Base-by-base conservation (phyloP, 257 asterid species). In the Nicotiana obtusifolia region DNA sequence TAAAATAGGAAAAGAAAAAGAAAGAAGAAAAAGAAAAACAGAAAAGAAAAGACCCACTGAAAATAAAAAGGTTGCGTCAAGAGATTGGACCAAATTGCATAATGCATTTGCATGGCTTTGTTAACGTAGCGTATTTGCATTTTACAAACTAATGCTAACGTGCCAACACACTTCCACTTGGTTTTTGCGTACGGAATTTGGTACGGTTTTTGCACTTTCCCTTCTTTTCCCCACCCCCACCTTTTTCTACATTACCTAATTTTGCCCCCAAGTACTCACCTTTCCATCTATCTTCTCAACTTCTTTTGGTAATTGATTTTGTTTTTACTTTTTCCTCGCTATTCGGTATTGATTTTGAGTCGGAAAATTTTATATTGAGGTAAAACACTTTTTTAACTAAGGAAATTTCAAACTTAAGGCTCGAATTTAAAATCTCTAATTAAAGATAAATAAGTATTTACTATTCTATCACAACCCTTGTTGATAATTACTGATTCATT, bases 161-260 rank as follows among this genome's bases (percentile, higher is more conserved):
- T 54, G 81, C 20, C 81, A 31, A 8, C 67, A 2, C 15, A 20
- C 65, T 54, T 77, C 13, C 30, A 4, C 66, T 77, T 56, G 81
- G 0, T 54, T 19, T 77, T 56, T 56, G 2, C 13, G 81, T 77
- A 77, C 81, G 81, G 81, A 73, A 77, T 30, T 35, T 77, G 81
- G 81, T 77, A 77, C 81, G 81, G 81, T 31, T 77, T 28, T 35
- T 77, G 64, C 68, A 52, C 64, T 76, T 76, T 17, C 64, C 28
- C 17, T 76, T 56, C 64, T 49, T 35, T 67, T 7, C 22, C 52
- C 33, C 35, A 41, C n/a, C 28, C 13, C 22, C n/a, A n/a, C n/a
- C 73, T 28, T 26, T 65, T 65, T 65, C 75, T 28, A 28, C 20
- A 28, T 14, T 26, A 28, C 35, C 75, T 11, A 65, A 7, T 14